A percentile compares a stretch with the other conserved stretches of the same genome.
Conservation (phyloP, 768 basidiomycete genomes). For the Hericium erinaceus region DNA sequence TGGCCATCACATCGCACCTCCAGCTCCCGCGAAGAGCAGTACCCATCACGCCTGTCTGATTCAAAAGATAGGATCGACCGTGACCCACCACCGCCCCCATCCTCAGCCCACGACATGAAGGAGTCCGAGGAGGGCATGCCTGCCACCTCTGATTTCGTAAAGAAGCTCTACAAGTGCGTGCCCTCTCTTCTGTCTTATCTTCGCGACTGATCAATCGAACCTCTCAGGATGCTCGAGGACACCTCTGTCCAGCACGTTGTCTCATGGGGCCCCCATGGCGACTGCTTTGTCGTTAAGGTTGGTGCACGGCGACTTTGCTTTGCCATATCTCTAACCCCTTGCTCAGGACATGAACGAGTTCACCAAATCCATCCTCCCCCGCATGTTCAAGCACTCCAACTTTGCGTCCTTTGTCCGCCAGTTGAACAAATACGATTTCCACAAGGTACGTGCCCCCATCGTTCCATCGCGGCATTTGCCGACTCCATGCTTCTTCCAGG, state of each 20-base stretch:
- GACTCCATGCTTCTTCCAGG: constrained; percentile 22
- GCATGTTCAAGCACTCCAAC: constrained; percentile 93
- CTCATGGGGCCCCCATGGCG: constrained; percentile 75
- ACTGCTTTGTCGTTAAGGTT: constrained; percentile 81
- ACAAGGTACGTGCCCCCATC: constrained; percentile 49
- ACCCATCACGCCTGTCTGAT: constrained; percentile 18
- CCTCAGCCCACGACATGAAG: constrained; percentile 3
- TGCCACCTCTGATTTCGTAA: constrained; percentile 88
- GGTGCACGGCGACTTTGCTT: constrained; percentile 1
- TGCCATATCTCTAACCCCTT: background rate
- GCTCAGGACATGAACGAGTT: constrained; percentile 88
- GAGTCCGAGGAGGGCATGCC: constrained; percentile 65
- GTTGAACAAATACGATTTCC: constrained; percentile 94
- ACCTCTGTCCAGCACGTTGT: constrained; percentile 62
- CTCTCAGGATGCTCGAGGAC: constrained; percentile 79
- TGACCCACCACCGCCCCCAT: constrained; percentile 9
- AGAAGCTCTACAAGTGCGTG: constrained; percentile 83
- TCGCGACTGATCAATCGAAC: background rate
- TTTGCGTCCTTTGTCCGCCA: constrained; percentile 90
- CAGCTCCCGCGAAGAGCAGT: constrained; percentile 25
- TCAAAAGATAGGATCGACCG: constrained; percentile 17
- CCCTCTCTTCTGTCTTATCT: background rate
- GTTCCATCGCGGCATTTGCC: constrained; percentile 6
- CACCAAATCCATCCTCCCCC: constrained; percentile 80
- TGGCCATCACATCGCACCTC: constrained; percentile 25